Percentiles rank a stretch among this genome's conserved stretches.
These are phyloP conservation scores for Cyphellophora europaea DNA, from an alignment of 2,329 filamentous ascomycete genomes.

Conservation along the genomic window DNA sequence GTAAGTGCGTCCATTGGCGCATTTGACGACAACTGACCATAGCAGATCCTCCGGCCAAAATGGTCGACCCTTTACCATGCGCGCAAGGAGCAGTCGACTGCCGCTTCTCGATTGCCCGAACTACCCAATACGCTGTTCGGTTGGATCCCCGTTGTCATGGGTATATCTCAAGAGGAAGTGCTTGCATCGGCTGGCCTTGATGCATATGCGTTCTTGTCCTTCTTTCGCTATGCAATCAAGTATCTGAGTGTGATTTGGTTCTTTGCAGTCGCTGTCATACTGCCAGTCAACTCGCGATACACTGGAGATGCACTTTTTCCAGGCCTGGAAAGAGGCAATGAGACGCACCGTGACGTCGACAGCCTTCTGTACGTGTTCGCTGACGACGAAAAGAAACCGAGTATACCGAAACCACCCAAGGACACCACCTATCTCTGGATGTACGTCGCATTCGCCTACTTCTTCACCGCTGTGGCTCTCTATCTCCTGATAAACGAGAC, in stretches of 20 bases:
- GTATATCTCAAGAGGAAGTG: constrained; percentile 79
- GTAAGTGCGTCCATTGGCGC: constrained; percentile 21
- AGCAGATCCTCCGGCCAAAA: constrained; percentile 71
- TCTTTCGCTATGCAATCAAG: constrained; percentile 90
- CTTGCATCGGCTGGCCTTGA: constrained; percentile 85
- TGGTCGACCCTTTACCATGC: constrained; percentile 90
- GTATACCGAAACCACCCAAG: constrained; percentile 23
- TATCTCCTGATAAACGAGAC: constrained; percentile 80
- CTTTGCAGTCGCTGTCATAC: constrained; percentile 70
- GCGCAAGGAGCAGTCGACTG: constrained; percentile 64
- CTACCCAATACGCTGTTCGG: constrained; percentile 80
- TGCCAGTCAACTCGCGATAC: constrained; percentile 72
- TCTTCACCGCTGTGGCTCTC: constrained; percentile 74
- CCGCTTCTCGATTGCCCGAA: constrained; percentile 59
- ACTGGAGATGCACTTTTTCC: constrained; percentile 30
- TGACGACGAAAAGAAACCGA: constrained; percentile 20
- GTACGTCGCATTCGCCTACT: constrained; percentile 87
- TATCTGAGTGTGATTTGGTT: constrained; percentile 72
- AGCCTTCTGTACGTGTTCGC: background rate
- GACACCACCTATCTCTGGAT: constrained; percentile 66
- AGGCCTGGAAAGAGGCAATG: constrained; percentile 9
- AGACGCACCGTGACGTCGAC: constrained; percentile 6
- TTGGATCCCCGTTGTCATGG: constrained; percentile 83
- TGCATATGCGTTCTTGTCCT: constrained; percentile 88
- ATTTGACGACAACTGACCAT: constrained; percentile 3